Evolutionary conservation across 2,329 filamentous ascomycete genomes (phyloP).

Genomic region (Colletotrichum salicis): DNA sequence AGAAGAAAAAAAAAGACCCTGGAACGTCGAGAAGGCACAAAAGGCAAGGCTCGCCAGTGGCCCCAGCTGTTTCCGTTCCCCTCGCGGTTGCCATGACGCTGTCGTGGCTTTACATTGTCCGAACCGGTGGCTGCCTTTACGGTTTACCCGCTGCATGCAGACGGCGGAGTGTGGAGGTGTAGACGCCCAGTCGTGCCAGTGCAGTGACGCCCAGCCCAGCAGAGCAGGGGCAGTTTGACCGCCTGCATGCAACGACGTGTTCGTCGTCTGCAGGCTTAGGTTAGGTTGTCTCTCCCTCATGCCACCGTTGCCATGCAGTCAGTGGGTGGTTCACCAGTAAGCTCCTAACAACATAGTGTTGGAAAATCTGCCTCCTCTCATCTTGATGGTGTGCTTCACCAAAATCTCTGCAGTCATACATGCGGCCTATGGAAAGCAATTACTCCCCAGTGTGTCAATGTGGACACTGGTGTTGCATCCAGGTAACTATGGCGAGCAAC

Average conservation of each 20-base stretch:
- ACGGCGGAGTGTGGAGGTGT: neutral
- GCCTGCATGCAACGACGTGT: slow-evolving; percentile 26
- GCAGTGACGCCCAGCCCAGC: neutral
- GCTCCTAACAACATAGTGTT: neutral
- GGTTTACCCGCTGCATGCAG: slow-evolving; percentile 28
- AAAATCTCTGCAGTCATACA: neutral
- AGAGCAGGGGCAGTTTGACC: slow-evolving; percentile 8
- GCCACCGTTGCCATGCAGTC: neutral
- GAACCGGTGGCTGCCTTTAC: slow-evolving; percentile 12
- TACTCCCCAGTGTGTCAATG: neutral
- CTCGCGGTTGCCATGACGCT: slow-evolving; percentile 36
- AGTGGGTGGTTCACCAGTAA: neutral
- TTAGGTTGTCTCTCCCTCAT: neutral
- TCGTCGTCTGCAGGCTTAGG: neutral
- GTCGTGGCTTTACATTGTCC: slow-evolving; percentile 29
- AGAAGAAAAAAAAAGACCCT: neutral
- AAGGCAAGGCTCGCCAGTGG: slow-evolving; percentile 4
- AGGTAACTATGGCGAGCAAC: slow-evolving; percentile 9
- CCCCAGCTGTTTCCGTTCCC: slow-evolving; percentile 15
- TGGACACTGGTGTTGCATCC: slow-evolving; percentile 4
- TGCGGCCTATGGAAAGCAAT: neutral
- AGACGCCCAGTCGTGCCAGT: neutral
- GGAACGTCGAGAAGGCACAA: neutral
- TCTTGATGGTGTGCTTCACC: neutral
- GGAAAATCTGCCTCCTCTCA: neutral